phyloP scores from a whole-genome alignment of 495 filamentous ascomycete species.

The Lichina pygmaea region DNA sequence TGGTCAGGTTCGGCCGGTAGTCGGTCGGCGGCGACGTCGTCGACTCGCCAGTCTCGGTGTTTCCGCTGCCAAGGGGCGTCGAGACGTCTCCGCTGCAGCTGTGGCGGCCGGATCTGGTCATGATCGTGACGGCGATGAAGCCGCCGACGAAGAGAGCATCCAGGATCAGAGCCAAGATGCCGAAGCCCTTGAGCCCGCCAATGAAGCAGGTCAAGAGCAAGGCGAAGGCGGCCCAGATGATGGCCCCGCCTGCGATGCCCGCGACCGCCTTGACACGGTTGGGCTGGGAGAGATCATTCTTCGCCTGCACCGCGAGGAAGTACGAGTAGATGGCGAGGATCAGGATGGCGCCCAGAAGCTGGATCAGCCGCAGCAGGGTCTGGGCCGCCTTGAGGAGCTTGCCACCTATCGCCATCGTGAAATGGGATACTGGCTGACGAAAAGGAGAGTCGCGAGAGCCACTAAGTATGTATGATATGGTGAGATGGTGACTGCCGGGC shows the following conservation, averaged over 20 bases:
- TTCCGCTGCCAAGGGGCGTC: conserved; percentile 39
- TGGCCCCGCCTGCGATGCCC: conserved; percentile 48
- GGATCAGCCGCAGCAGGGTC: conserved; percentile 35
- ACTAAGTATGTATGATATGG: neutral
- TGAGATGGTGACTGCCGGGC: neutral
- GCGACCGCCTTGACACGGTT: conserved; percentile 49
- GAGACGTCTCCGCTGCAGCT: conserved; percentile 33
- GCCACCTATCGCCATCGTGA: conserved; percentile 10
- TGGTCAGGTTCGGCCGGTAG: conserved; percentile 19
- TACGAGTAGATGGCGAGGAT: conserved; percentile 64
- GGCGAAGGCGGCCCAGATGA: conserved; percentile 44
- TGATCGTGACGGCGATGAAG: conserved; percentile 32
- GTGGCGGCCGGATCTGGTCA: conserved; percentile 33
- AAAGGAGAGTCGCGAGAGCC: neutral
- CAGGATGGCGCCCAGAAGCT: conserved; percentile 42
- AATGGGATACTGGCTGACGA: neutral
- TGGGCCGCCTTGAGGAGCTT: conserved; percentile 33
- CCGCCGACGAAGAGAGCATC: conserved; percentile 28
- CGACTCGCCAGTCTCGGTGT: conserved; percentile 14
- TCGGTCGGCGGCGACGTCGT: conserved; percentile 4
- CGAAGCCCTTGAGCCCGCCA: conserved; percentile 36
- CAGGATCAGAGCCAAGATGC: conserved; percentile 40
- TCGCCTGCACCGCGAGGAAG: conserved; percentile 31
- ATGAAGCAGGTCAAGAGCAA: conserved; percentile 51
- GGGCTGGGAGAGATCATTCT: conserved; percentile 28